Conservation (phyloP, 2,329 filamentous ascomycete species). For the Colletotrichum somersetense region DNA sequence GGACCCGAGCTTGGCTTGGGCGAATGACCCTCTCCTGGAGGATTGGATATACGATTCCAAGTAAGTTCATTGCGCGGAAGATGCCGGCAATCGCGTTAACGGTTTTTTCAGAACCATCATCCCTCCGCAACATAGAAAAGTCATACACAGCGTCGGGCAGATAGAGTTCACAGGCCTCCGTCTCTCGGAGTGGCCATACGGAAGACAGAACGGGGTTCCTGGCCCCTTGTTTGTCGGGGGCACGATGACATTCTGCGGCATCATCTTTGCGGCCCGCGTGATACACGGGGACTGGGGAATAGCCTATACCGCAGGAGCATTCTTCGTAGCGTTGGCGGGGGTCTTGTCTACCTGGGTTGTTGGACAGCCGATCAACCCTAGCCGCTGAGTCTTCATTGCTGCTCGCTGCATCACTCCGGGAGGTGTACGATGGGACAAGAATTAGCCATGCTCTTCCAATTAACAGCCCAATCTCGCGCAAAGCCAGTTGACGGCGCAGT, state of each 20-base stretch:
- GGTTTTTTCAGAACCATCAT: neutral
- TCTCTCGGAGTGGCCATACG: neutral
- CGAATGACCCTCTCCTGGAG: neutral
- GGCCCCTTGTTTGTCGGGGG: accelerated
- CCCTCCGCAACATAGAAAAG: neutral
- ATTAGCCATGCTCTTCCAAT: neutral
- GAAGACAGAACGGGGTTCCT: neutral
- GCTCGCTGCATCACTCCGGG: neutral
- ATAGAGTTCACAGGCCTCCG: slow-evolving; percentile 10
- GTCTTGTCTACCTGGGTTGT: neutral
- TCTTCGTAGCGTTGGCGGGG: slow-evolving; percentile 16
- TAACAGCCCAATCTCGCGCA: too few species aligned
- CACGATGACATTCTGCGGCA: neutral
- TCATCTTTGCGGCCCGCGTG: neutral
- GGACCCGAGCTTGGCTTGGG: neutral
- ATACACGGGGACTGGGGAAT: slow-evolving; percentile 14
- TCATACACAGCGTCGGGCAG: neutral
- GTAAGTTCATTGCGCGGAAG: neutral
- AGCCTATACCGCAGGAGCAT: slow-evolving; percentile 24
- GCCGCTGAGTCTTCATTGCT: neutral
- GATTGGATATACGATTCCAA: neutral
- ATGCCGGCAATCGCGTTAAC: neutral
- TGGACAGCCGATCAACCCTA: neutral
- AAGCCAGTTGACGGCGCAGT: neutral
- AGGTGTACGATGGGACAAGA: neutral